phyloP scores from a whole-genome alignment of 176 grass and related monocot species.

The Oryza longistaminata region DNA sequence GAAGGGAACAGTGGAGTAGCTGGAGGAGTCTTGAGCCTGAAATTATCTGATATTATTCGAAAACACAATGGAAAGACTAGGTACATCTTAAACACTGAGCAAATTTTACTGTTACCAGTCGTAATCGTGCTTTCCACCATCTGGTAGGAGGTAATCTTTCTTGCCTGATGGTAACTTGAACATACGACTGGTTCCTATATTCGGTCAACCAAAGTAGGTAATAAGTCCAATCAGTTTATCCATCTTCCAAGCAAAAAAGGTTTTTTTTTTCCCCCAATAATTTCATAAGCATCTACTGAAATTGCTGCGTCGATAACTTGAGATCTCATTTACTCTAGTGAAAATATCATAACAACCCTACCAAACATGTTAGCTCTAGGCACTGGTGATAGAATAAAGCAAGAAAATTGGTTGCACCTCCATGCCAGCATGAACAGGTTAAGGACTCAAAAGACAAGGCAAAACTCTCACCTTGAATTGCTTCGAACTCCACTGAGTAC shows the following conservation, averaged over 20 bases:
- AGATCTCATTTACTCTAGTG: background rate
- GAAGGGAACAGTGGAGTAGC: slow-evolving; percentile 68
- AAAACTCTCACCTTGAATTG: slow-evolving; percentile 47
- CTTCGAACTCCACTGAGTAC: slow-evolving; percentile 58
- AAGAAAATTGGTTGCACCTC: background rate
- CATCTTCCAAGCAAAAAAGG: slow-evolving; percentile 14
- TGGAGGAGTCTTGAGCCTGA: slow-evolving; percentile 75
- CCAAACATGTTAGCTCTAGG: background rate
- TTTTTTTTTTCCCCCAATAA: background rate
- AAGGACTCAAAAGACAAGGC: background rate
- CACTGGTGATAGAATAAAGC: background rate
- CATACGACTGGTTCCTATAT: slow-evolving; percentile 43
- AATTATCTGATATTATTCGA: background rate
- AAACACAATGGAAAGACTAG: background rate
- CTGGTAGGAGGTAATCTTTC: slow-evolving; percentile 46
- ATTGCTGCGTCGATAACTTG: background rate
- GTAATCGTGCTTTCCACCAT: slow-evolving; percentile 54
- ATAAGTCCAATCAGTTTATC: slow-evolving; percentile 15
- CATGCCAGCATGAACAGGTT: background rate
- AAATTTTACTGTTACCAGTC: slow-evolving; percentile 44
- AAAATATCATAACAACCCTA: background rate
- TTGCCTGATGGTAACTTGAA: slow-evolving; percentile 52
- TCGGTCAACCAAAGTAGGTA: background rate
- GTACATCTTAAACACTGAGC: background rate
- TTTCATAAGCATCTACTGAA: background rate